Evolutionary conservation across 345 rosid genomes (phyloP).

Genomic region (Durio zibethinus): DNA sequence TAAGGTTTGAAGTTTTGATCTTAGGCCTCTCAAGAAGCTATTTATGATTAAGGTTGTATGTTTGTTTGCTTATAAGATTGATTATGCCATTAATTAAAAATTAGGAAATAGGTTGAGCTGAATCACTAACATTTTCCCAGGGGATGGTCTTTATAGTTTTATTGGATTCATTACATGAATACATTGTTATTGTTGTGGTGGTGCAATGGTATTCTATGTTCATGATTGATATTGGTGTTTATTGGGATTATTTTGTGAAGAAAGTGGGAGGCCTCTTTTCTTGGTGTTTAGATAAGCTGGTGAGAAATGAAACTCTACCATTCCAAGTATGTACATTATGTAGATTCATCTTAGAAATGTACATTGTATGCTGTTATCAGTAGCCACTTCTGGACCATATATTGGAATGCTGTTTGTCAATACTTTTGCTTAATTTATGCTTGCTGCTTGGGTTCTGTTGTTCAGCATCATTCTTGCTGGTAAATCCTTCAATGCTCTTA

Average conservation of each 20-base stretch:
- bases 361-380: not conserved
- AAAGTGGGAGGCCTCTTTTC: not conserved
- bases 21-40: not conserved
- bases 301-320: not conserved
- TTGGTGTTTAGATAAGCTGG: not conserved
- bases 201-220: not conserved
- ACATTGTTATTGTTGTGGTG: not conserved
- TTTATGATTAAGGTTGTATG: not conserved
- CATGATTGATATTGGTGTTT: conserved; percentile 1
- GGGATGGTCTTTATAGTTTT: not conserved
- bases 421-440: not conserved
- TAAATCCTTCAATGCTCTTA: not conserved
- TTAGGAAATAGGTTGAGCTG: not conserved
- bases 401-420: not conserved
- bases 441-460: not conserved
- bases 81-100: not conserved
- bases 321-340: not conserved
- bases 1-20: not conserved
- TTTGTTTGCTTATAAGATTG: not conserved
- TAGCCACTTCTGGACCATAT: not conserved
- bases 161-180: not conserved
- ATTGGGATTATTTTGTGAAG: not conserved
- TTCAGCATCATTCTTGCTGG: not conserved
- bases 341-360: not conserved
- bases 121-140: not conserved